Base-by-base conservation (phyloP, 371 early-diverging fungal species). In the Haplosporangium sp. region DNA sequence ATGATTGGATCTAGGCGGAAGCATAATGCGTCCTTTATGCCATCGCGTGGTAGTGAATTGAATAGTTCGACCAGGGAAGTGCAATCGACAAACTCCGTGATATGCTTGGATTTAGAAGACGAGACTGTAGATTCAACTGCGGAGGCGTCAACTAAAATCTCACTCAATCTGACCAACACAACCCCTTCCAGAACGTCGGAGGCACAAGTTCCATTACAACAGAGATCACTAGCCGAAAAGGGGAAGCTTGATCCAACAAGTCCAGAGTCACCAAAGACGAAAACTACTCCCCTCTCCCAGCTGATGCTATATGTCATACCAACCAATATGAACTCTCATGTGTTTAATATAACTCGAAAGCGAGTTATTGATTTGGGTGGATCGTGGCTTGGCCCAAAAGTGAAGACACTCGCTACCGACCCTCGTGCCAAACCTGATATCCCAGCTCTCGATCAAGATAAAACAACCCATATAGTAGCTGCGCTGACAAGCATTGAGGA, bases 391-490 rank as follows among this genome's bases (percentile, higher is more conserved):
- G 79, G 79, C 3, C 74, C 79, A 4, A 47, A 58, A 42, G 58
- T 66, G 2, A 78, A 78, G 38, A 48, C 56, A 2, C 39, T 78
- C 10, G 27, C 67, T 2, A 63, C 63, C 4, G 71, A 76, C 45
- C 79, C 69, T 4, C 58, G 67, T 3, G 61, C 34, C 2, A 61
- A 63, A 3, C 60, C 57, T 2, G 63, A 63, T 0, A 13, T 63
- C 35, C 79, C 71, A 0, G 20, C 53, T 0, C 38, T 78, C 10
- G 71, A 74, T 55, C 70, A 70, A 38, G 61, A 72, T 11, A 48
- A 37, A 4, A 78, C 79, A 9, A 74, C 79, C 0, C 79, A 78
- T 50, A 74, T 78, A 34, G 74, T 78, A n/a, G 74, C 79, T 0
- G 64, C 63, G 1, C 37, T 78, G 7, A 48, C 74, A 0, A 67